Conservation (phyloP, 1,284 basidiomycete species). For the Pyrrhoderma lamaoense region DNA sequence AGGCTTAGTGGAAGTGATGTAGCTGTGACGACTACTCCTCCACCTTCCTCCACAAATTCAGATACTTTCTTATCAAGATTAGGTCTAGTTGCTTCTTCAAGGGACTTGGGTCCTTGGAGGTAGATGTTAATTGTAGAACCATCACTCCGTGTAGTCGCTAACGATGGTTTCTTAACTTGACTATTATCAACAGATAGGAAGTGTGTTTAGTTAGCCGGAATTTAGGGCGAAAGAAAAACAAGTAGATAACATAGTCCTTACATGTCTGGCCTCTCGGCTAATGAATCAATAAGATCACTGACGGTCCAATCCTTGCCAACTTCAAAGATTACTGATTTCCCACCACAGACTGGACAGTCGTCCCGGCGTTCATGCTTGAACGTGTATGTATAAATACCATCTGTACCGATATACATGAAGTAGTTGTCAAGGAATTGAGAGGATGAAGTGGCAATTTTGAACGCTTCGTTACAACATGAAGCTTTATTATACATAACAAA, state of each 20-base stretch:
- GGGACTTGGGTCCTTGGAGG: slow-evolving; percentile 85
- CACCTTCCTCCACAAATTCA: slow-evolving; percentile 71
- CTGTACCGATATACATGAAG: slow-evolving; percentile 96
- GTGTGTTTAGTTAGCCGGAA: background rate
- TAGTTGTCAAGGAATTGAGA: slow-evolving; percentile 97
- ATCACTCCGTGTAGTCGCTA: slow-evolving; percentile 46
- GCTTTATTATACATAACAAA: too few species aligned
- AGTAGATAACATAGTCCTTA: slow-evolving; percentile 34
- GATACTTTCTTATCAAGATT: slow-evolving; percentile 83
- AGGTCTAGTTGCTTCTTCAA: slow-evolving; percentile 80
- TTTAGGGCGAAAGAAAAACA: slow-evolving; percentile 1
- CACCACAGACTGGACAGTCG: slow-evolving; percentile 97
- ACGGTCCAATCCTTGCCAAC: slow-evolving; percentile 71
- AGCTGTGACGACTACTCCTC: slow-evolving; percentile 84
- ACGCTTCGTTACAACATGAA: slow-evolving; percentile 97
- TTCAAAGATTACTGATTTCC: slow-evolving; percentile 69
- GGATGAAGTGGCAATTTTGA: slow-evolving; percentile 95
- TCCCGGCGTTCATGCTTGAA: slow-evolving; percentile 91
- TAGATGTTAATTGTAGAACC: slow-evolving; percentile 63
- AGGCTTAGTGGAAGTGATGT: slow-evolving; percentile 83
- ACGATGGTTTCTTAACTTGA: slow-evolving; percentile 89
- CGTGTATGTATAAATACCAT: slow-evolving; percentile 95
- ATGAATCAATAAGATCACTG: slow-evolving; percentile 77
- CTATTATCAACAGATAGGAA: slow-evolving; percentile 35
- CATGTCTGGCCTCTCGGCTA: slow-evolving; percentile 84